phyloP scores from a whole-genome alignment of 768 basidiomycete species.

The Rhodotorula babjevae region DNA sequence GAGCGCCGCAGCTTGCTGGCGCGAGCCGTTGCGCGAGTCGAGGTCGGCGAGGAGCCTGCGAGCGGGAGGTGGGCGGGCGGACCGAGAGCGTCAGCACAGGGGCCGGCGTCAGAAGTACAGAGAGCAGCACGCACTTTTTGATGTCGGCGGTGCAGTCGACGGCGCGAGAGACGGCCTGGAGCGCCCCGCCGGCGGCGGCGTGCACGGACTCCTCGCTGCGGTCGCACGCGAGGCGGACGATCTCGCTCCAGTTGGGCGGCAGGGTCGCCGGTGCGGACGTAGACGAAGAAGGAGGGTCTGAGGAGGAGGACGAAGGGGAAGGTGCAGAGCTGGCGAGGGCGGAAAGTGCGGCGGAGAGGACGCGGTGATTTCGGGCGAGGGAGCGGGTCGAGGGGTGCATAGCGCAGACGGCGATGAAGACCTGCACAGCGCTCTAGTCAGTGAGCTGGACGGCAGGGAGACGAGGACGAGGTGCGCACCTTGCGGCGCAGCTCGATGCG shows the following conservation, averaged over 20 bases:
- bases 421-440: too few species aligned
- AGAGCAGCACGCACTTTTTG: slow-evolving; percentile 56
- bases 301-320: slow-evolving; percentile 49
- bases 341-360: slow-evolving; percentile 22
- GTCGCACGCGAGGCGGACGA: slow-evolving; percentile 56
- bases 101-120: too few species aligned
- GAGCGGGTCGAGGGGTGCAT: slow-evolving; percentile 45
- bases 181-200: slow-evolving; percentile 11
- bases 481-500: slow-evolving; percentile 43
- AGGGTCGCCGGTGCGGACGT: too few species aligned
- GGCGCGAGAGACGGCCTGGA: neutral
- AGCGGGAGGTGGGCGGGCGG: neutral
- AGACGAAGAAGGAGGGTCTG: accelerated
- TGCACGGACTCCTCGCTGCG: slow-evolving; percentile 56
- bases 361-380: slow-evolving; percentile 55
- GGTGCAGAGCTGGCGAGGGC: slow-evolving; percentile 46
- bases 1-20: slow-evolving; percentile 70
- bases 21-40: slow-evolving; percentile 36
- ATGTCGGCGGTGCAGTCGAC: slow-evolving; percentile 49
- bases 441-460: too few species aligned
- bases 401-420: slow-evolving; percentile 50
- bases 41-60: slow-evolving; percentile 49
- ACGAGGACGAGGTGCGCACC: slow-evolving; percentile 47
- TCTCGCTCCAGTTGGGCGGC: slow-evolving; percentile 57
- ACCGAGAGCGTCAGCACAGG: slow-evolving; percentile 45